Base-by-base conservation (phyloP, 1,139 yeast genomes). In the Saccharomyces pastorianus region DNA sequence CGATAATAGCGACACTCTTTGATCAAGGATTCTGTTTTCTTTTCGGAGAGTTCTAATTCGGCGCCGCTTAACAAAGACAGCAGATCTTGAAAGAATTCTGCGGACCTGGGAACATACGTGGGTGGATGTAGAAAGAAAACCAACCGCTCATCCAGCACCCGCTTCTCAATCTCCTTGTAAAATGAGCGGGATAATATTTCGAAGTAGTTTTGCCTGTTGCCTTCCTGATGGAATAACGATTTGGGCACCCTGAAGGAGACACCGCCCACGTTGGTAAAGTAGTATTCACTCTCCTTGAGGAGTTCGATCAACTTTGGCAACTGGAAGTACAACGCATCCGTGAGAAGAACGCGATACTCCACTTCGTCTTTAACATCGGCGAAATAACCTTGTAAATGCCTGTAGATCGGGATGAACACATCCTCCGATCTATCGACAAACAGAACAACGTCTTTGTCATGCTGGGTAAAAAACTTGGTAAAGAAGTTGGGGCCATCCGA, bases 121-220 rank as follows among this genome's bases (percentile, higher is more conserved):
- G 93, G 82, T 49, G 79, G 73, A 0, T 32, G 38, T 59, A 82
- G 75, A 5, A 3, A 93, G 0, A 96, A 96, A 42, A 96, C 73
- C 8, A 85, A 68, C 58, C 82, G 69, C 31, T 73, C 70, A 49
- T 71, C 72, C 26, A 64, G 55, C 51, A 73, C 71, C 3, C 74
- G 55, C 6, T 66, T 58, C 46, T 72, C 66, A 25, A 80, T 76
- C 56, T 82, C 82, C 14, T 71, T 70, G 57, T 81, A 73, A 44
- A 80, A 65, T 13, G 80, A 69, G 50, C 80, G 78, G 61, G 76
- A 77, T 8, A 84, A 77, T 14, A 87, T 71, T 4, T 86, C 78
- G 69, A 89, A 86, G 67, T 76, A 87, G 68, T 88, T 89, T 4
- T 95, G 95, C 51, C 69, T 66, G 65, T 89, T 87, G 0, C 96